Percentiles rank a stretch among this genome's conserved stretches.
phyloP scores from a whole-genome alignment of 305 asterid species.

The Andrographis paniculata region DNA sequence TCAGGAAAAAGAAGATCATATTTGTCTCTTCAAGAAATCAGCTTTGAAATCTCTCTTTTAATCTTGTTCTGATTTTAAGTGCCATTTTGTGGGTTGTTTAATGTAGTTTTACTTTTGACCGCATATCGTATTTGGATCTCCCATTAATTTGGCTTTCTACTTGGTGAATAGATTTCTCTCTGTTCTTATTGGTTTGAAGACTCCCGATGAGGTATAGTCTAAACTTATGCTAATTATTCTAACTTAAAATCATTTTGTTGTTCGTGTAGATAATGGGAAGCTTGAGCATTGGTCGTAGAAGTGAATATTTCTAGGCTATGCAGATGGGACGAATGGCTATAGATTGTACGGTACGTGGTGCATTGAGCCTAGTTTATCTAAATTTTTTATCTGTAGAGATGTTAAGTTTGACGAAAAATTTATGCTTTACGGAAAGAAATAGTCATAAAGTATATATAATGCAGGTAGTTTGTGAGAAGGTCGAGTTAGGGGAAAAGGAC shows the following conservation, averaged over 20 bases:
- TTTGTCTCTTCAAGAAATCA: background rate
- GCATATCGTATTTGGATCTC: background rate
- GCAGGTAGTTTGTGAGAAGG: too few relatives aligned
- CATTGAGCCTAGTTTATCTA: background rate
- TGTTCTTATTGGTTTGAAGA: background rate
- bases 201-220: background rate
- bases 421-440: too few relatives aligned
- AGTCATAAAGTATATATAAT: too few relatives aligned
- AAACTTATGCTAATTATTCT: background rate
- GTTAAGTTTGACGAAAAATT: background rate
- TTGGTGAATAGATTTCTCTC: background rate
- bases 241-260: too few relatives aligned
- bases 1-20: background rate
- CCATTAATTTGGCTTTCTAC: background rate
- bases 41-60: background rate
- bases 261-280: background rate
- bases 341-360: background rate
- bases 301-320: background rate
- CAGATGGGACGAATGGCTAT: background rate
- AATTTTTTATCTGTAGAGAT: background rate
- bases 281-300: background rate
- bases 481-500: too few relatives aligned
- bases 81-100: background rate
- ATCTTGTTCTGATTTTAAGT: background rate
- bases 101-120: background rate